Evolutionary conservation across 2,329 filamentous ascomycete genomes (phyloP), one percentile per base, ranked within the genome.

Genomic region (Zymoseptoria tritici): DNA sequence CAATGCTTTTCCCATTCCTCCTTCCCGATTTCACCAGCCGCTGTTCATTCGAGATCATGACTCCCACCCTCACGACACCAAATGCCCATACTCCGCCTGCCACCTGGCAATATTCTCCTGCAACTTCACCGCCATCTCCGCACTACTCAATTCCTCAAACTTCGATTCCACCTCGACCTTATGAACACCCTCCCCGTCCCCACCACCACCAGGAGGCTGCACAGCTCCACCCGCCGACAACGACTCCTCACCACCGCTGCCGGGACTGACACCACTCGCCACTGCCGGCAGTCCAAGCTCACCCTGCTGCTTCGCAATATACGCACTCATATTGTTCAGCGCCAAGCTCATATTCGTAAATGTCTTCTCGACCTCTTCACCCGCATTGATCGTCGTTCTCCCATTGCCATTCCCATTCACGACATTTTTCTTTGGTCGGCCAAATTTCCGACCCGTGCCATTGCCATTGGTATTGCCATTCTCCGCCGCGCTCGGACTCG

Each of bases 401-500:
- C 56, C 58, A 13, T 52, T 55, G 13, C 64, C 62, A 36, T 65
- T 64, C 52, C 60, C 62, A 22, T 73, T 74, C 22, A 65, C 64
- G 64, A 67, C 68, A 22, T 60, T 64, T 13, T 64, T 49, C 55
- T 73, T 74, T 52, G 68, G 65, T 60, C 66, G 61, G 9, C 64
- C 64, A n/a, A 62, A 60, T 29, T 53, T 53, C 36, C 36, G 13
- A 21, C 22, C 20, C 55, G 68, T 72, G 74, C 61, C 72, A 56
- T 69, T 68, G 64, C 73, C 66, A 56, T 68, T 60, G 62, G 70
- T 72, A 55, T 64, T 65, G 60, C 72, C 69, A 49, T 72, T 67
- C 49, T 72, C 54, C 63, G 60, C 76, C 78, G 71, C 80, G 75
- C 72, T 83, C 29, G 63, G 64, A 57, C 61, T 66, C 52, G 57